A percentile compares a stretch with the other conserved stretches of the same genome.
Evolutionary conservation across 495 filamentous ascomycete genomes (phyloP).

Genomic region (Penicillium argentinense): DNA sequence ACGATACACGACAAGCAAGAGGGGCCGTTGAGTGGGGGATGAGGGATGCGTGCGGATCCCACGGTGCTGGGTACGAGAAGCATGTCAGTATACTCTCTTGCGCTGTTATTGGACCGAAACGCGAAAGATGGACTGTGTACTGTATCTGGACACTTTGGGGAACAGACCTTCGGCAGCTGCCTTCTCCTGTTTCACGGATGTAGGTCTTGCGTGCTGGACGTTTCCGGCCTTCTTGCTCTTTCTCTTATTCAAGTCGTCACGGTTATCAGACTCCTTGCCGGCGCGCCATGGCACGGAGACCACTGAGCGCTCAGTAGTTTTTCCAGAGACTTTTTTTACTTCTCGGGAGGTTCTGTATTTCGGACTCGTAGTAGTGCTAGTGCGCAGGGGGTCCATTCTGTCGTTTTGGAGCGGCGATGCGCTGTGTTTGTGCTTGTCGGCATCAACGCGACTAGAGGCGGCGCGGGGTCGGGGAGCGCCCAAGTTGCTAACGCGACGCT

Average conservation of each 20-base stretch:
- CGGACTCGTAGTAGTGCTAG: constrained; percentile 35
- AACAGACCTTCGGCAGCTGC: constrained; percentile 38
- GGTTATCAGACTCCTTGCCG: constrained; percentile 54
- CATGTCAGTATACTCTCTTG: constrained; percentile 21
- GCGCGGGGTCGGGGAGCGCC: constrained; percentile 49
- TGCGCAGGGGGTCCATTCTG: constrained; percentile 36
- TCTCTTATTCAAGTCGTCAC: constrained; percentile 44
- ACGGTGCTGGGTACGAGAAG: constrained; percentile 49
- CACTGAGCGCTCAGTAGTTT: constrained; percentile 44
- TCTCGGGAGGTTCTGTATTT: constrained; percentile 37
- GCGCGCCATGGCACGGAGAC: constrained; percentile 69
- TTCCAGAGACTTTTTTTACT: constrained; percentile 32
- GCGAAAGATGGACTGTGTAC: no score
- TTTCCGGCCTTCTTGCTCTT: constrained; percentile 37
- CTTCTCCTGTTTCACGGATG: constrained; percentile 39
- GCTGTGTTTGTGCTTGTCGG: constrained; percentile 35
- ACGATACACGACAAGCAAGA: constrained; percentile 79
- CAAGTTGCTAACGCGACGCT: constrained; percentile 45
- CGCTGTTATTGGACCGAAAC: no score
- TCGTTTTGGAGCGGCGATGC: constrained; percentile 35
- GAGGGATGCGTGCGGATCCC: constrained; percentile 81
- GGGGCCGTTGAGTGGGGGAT: constrained; percentile 86
- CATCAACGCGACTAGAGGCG: constrained; percentile 46
- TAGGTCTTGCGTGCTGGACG: constrained; percentile 43
- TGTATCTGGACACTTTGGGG: no score